These are phyloP conservation scores for Xylaria curta DNA, from an alignment of 495 filamentous ascomycete species.

Conservation along the genomic window DNA sequence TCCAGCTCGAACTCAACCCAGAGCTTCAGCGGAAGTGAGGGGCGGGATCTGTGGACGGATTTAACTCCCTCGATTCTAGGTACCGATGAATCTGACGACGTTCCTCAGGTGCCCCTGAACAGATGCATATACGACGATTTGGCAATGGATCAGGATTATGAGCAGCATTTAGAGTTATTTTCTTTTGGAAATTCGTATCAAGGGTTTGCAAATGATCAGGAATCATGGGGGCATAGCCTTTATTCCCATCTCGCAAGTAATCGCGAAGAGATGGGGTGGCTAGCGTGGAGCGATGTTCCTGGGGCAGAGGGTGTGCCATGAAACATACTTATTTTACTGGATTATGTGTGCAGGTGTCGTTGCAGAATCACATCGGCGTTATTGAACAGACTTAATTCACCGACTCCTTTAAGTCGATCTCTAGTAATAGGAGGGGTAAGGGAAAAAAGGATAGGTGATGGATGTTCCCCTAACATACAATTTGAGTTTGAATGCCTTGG, in stretches of 20 bases:
- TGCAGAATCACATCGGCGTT: not conserved
- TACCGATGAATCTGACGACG: not conserved
- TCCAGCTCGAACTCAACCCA: not conserved
- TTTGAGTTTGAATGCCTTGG: not conserved
- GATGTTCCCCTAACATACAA: slow-evolving; percentile 2
- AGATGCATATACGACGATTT: not conserved
- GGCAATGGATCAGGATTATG: not conserved
- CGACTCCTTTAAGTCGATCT: not conserved
- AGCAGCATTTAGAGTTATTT: not conserved
- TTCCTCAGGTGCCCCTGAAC: not conserved
- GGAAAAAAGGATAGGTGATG: not conserved
- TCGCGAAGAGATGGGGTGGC: not conserved
- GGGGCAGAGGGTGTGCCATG: not conserved
- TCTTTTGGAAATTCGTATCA: not conserved
- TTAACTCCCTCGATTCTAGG: not conserved
- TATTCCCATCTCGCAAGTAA: not conserved
- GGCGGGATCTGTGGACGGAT: slow-evolving; percentile 6
- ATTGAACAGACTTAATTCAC: not conserved
- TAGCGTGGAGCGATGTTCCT: not conserved
- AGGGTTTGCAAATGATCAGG: not conserved
- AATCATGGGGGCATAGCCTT: not conserved
- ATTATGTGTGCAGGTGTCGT: not conserved
- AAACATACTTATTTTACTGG: not conserved
- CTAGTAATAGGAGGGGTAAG: not conserved
- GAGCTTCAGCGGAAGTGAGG: slow-evolving; percentile 11